Base-by-base conservation (phyloP, 1,284 basidiomycete species). In the Mycosarcoma maydis region DNA sequence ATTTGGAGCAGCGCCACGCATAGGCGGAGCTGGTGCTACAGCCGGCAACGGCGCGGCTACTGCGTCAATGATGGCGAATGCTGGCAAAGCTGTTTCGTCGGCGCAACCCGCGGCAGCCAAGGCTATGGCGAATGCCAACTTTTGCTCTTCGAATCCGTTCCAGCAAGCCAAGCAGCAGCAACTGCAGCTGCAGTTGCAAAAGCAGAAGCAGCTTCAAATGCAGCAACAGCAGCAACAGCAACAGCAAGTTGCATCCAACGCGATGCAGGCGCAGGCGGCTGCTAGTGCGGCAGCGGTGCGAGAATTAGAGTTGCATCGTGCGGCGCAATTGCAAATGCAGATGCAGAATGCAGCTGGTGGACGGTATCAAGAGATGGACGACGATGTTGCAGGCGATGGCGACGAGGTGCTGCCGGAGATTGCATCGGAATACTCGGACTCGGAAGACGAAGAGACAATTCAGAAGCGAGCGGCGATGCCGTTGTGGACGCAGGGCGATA, bases 371-470 rank as follows among this genome's bases (percentile, higher is more conserved):
- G 61, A 66, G 40, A 52, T 49, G 49, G 52, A 61, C 16, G 53
- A 66, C 20, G 44, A 42, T 4, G 51, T 29, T 41, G 36, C 42
- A 19, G 45, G 50, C 24, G 57, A 48, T 26, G 55, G 39, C 8
- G 71, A 62, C 16, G 72, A 74, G 37, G 47, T 45, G 3, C 38
- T 80, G 51, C 72, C 74, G 9, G 76, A 77, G 33, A 72, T 78
- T 20, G 66, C 64, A 10, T 72, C 65, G 38, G 78, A 77, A 37
- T 80, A 80, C 51, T 79, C 77, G 7, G 77, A 80, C 54, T 76
- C 74, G 38, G 78, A 79, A 14, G 77, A 79, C 39, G 77, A 79
- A 52, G 75, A 71, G 40, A 76, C 75, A 24, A 66, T 77, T 22
- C 62, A 62, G 23, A 72, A 70, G 61, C 70, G 78, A 24, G 68